These are phyloP conservation scores for Periconia macrospinosa DNA, from an alignment of 2,329 filamentous ascomycete species.

Conservation along the genomic window DNA sequence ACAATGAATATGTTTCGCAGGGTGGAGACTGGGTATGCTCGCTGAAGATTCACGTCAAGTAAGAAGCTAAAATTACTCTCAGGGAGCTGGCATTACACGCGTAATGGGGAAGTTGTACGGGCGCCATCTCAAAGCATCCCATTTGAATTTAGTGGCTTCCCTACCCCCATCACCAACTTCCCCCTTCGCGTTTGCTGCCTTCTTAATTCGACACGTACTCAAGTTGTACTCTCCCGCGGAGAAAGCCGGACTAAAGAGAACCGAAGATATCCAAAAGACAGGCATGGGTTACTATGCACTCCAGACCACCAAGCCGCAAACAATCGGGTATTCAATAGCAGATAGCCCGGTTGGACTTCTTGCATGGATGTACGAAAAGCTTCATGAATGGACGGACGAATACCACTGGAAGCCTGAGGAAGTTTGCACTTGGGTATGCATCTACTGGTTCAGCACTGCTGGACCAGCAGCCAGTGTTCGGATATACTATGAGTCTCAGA, in stretches of 20 bases:
- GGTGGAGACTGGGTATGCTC: conserved; percentile 13
- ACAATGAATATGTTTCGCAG: conserved; percentile 53
- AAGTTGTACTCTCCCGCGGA: background rate
- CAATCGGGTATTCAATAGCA: conserved; percentile 67
- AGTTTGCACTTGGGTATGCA: conserved; percentile 71
- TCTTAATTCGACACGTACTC: background rate
- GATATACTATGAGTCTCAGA: conserved; percentile 3
- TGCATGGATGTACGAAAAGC: conserved; percentile 80
- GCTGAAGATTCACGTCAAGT: background rate
- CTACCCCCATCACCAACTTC: background rate
- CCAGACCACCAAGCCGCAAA: conserved; percentile 72
- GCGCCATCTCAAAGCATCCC: conserved; percentile 4
- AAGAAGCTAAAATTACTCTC: background rate
- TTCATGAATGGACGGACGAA: conserved; percentile 73
- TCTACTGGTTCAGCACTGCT: conserved; percentile 57
- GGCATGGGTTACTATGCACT: conserved; percentile 61
- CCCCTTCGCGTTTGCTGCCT: conserved; percentile 1
- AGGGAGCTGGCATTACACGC: background rate
- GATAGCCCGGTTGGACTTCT: conserved; percentile 72
- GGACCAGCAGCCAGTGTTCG: conserved; percentile 2
- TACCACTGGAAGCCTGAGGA: conserved; percentile 78
- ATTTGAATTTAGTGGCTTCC: background rate
- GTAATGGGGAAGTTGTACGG: background rate
- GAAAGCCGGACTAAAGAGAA: conserved; percentile 53
- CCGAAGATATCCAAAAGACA: conserved; percentile 59